phyloP scores from a whole-genome alignment of 2,329 filamentous ascomycete species.

The Lecanicillium sp. region DNA sequence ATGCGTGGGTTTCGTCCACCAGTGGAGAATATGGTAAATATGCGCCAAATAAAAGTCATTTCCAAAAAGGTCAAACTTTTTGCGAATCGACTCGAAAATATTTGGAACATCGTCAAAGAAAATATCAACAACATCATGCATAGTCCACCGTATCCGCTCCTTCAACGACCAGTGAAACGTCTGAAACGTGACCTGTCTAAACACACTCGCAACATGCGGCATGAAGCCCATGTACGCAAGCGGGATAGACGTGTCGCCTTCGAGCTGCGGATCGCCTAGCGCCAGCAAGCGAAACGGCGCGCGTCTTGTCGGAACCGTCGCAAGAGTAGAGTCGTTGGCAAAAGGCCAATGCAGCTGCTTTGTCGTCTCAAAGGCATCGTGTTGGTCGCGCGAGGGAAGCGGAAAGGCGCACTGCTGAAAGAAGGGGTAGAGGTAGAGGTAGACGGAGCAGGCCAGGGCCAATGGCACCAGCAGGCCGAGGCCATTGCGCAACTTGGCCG shows the following conservation, averaged over 20 bases:
- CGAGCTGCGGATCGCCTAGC: conserved; percentile 86
- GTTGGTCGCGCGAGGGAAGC: conserved; percentile 28
- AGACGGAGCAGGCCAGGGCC: conserved; percentile 61
- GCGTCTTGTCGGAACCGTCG: conserved; percentile 18
- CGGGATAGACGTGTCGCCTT: conserved; percentile 81
- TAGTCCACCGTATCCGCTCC: conserved; percentile 41
- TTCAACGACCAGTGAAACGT: conserved; percentile 36
- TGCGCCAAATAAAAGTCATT: conserved; percentile 95
- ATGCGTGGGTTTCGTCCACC: conserved; percentile 82
- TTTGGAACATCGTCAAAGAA: conserved; percentile 60
- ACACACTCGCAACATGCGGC: conserved; percentile 41
- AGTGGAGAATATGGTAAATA: conserved; percentile 74
- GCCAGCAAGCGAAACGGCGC: conserved; percentile 83
- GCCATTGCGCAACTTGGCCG: conserved; percentile 46
- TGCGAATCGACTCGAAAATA: conserved; percentile 59
- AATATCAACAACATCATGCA: conserved; percentile 54
- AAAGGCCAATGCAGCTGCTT: conserved; percentile 34
- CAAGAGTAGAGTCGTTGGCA: conserved; percentile 13
- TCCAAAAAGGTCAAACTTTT: conserved; percentile 78
- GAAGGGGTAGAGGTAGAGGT: conserved; percentile 81
- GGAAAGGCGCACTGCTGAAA: conserved; percentile 79
- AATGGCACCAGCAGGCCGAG: conserved; percentile 49
- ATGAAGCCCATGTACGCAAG: conserved; percentile 43
- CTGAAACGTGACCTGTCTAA: conserved; percentile 38
- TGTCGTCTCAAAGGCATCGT: conserved; percentile 25